Evolutionary conservation across 768 basidiomycete genomes (phyloP), one percentile per base, ranked within the genome.

Genomic region (Dioszegia aurantiaca): DNA sequence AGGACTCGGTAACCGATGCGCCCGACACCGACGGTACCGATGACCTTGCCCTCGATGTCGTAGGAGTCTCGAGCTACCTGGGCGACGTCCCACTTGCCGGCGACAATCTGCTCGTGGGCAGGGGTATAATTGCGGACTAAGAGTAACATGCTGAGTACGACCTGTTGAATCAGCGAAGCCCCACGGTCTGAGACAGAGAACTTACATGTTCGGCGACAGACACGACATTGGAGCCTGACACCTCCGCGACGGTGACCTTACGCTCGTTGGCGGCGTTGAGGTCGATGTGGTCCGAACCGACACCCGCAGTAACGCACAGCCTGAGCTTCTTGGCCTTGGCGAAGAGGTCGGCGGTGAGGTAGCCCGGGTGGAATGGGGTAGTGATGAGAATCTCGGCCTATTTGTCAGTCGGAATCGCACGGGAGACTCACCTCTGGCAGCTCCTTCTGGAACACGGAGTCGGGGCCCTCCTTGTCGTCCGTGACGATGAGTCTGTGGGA

Each of bases 11-110:
- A 90, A 5, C 91, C 91, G 72, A 93, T 93, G 55, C 85, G 80
- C 10, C 85, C 85, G 31, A 73, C 74, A 55, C 89, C 90, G 60
- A 95, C 89, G 42, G 91, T 93, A 17, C 90, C 91, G 54, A 93
- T 85, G 54, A 90, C 87, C 79, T 94, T 95, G 74, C 83, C 84
- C 78, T 94, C 92, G 60, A 95, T 80, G 77, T 94, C 92, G 71
- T 82, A 94, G 12, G 90, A 86, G 68, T 87, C 85, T 63, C 89
- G 83, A 2, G 89, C 89, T 62, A 90, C 77, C 1, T 87, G 82
- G 17, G 89, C 88, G 47, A 91, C 90, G 75, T 87, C 81, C 91
- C 92, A 94, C 68, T 89, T 87, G 43, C 89, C 88, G 31, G 82
- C 81, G 65, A 88, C 84, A 63, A 90, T 87, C 40, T 79, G 63